Conservation (phyloP, 2,329 filamentous ascomycete species). For the Seiridium unicorne region DNA sequence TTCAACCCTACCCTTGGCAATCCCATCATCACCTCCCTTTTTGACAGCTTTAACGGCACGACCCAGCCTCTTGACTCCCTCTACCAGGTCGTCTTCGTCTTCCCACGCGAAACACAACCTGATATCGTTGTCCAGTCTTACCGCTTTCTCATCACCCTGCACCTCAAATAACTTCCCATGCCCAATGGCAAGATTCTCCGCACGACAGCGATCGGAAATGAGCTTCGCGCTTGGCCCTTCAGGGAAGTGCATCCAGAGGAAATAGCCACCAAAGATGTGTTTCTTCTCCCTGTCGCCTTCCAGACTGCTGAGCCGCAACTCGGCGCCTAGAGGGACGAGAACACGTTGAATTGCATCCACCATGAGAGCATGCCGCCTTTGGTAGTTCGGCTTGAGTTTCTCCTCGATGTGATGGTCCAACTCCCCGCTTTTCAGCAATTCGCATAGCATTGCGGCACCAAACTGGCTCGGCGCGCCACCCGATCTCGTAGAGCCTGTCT, state of each 20-base stretch:
- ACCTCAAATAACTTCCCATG: constrained; percentile 71
- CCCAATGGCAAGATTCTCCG: constrained; percentile 66
- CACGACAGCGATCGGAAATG: constrained; percentile 55
- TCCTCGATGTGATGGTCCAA: constrained; percentile 43
- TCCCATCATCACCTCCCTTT: background rate
- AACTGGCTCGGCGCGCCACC: constrained; percentile 59
- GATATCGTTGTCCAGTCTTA: constrained; percentile 58
- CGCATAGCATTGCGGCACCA: constrained; percentile 48
- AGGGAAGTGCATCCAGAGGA: constrained; percentile 75
- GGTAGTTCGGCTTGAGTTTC: constrained; percentile 42
- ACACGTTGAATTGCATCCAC: constrained; percentile 56
- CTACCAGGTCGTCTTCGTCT: constrained; percentile 60
- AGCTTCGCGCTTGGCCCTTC: constrained; percentile 47
- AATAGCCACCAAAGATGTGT: constrained; percentile 74
- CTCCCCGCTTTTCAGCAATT: constrained; percentile 43
- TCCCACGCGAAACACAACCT: constrained; percentile 75
- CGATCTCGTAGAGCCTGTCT: constrained; percentile 52
- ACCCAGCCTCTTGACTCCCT: constrained; percentile 66
- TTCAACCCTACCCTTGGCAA: too few relatives aligned
- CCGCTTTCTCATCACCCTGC: constrained; percentile 49
- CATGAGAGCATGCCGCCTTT: constrained; percentile 48
- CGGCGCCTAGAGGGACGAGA: constrained; percentile 62
- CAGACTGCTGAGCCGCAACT: constrained; percentile 5
- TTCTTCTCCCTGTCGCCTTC: constrained; percentile 31
- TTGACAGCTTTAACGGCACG: constrained; percentile 29